Evolutionary conservation across 1,284 basidiomycete species (phyloP), one percentile per base, ranked within the genome.

Genomic region (Inonotus obliquus): DNA sequence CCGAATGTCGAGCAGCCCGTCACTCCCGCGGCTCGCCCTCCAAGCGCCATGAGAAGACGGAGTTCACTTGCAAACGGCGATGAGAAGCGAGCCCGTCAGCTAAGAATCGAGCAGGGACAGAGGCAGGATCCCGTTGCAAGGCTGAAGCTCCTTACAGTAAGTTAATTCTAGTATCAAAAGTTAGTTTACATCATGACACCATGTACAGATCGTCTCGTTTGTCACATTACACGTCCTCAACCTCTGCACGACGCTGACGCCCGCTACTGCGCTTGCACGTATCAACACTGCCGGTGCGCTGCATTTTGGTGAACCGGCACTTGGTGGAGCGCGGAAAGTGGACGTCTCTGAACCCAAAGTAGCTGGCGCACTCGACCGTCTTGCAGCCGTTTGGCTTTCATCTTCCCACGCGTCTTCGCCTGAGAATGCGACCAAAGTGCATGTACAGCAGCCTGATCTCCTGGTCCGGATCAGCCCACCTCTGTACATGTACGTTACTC

Each of bases 201-300:
- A 37, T 32, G 21, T n/a, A 4, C 64, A 83, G 85, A 92, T 96
- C 66, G 86, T 87, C 29, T 87, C 93, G 2, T 97, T 98, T 81
- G 80, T 96, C 65, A 87, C 86, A 0, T 77, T 98, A 1, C 95
- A 98, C 70, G 84, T 95, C 60, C 83, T 98, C 67, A 99, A 98
- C 78, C 83, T 98, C 61, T 91, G 91, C 74, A 94, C 96, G 0
- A 96, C 96, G 0, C 83, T 99, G 56, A 91, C 94, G 0, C 86
- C 90, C 44, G 81, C 84, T 56, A 83, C 86, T 1, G 82, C 86
- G 0, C 73, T 87, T 67, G 81, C 80, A 27, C 81, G 86, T 54
- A 82, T 85, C 66, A 59, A 69, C 67, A 69, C 65, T 61, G 71
- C 68, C 68, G 68, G 64, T 65, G 72, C 66, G 70, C 73, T 66